Evolutionary conservation across 2,329 filamentous ascomycete genomes (phyloP).

Genomic region (Westerdykella sp.): DNA sequence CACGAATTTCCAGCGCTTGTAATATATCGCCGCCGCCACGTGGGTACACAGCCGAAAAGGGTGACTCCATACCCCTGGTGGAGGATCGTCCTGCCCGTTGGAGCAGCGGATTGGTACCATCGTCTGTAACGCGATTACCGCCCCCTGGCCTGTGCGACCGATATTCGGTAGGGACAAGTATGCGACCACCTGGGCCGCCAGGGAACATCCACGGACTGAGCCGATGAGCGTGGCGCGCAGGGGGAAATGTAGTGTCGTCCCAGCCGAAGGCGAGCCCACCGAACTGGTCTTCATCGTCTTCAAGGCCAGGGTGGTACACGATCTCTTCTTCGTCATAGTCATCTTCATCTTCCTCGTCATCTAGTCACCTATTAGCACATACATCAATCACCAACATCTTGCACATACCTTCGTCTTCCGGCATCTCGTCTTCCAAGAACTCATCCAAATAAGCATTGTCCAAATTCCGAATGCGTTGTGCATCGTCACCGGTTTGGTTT

Average conservation of each 20-base stretch:
- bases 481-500: constrained; percentile 37
- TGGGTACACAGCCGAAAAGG: constrained; percentile 7
- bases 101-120: constrained; percentile 81
- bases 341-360: constrained; percentile 56
- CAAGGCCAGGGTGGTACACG: constrained; percentile 48
- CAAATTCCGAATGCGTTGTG: too few species aligned
- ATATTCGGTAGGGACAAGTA: constrained; percentile 40
- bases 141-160: constrained; percentile 50
- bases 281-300: constrained; percentile 42
- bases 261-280: constrained; percentile 45
- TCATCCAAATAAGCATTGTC: constrained; percentile 42
- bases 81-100: constrained; percentile 50
- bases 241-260: constrained; percentile 40
- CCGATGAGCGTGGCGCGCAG: constrained; percentile 46
- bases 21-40: constrained; percentile 47
- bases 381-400: not conserved
- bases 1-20: constrained; percentile 45
- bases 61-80: constrained; percentile 19
- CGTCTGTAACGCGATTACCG: constrained; percentile 58
- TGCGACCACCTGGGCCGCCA: constrained; percentile 45
- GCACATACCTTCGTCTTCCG: constrained; percentile 50
- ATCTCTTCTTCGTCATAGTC: constrained; percentile 63
- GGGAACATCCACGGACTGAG: constrained; percentile 56
- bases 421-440: constrained; percentile 54
- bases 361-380: constrained; percentile 7